A percentile compares a stretch with the other conserved stretches of the same genome.
These are phyloP conservation scores for Botrytis byssoidea DNA, from an alignment of 2,329 filamentous ascomycete species.

Conservation along the genomic window DNA sequence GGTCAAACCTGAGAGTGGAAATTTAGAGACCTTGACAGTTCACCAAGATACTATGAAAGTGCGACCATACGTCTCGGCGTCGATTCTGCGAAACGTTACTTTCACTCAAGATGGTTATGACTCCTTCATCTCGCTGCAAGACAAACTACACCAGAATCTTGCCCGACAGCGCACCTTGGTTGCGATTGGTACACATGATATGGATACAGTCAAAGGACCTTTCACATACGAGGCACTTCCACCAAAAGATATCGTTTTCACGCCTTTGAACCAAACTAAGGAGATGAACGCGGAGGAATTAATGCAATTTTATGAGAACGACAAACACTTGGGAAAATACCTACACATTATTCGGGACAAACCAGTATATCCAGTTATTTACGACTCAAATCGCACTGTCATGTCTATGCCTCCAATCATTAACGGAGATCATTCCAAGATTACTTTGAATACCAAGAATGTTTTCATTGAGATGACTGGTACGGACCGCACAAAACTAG, in stretches of 20 bases:
- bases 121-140: conserved; percentile 95
- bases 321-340: conserved; percentile 86
- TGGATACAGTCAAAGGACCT: conserved; percentile 88
- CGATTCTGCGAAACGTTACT: conserved; percentile 84
- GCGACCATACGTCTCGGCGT: conserved; percentile 83
- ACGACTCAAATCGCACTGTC: conserved; percentile 81
- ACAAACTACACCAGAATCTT: conserved; percentile 96
- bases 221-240: conserved; percentile 94
- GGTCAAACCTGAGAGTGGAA: conserved; percentile 66
- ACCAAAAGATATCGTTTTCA: conserved; percentile 90
- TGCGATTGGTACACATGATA: conserved; percentile 95
- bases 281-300: conserved; percentile 83
- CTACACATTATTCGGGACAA: conserved; percentile 93
- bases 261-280: conserved; percentile 86
- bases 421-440: conserved; percentile 96
- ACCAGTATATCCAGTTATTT: conserved; percentile 93
- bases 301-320: conserved; percentile 93
- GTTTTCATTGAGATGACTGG: conserved; percentile 97
- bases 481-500: conserved; percentile 91
- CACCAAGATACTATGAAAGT: conserved; percentile 72
- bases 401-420: conserved; percentile 97
- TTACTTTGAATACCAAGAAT: conserved; percentile 85
- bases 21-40: conserved; percentile 79
- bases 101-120: conserved; percentile 92
- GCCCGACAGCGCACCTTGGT: conserved; percentile 90